Base-by-base conservation (phyloP, 495 filamentous ascomycete genomes). In the Sordaria brevicollis region DNA sequence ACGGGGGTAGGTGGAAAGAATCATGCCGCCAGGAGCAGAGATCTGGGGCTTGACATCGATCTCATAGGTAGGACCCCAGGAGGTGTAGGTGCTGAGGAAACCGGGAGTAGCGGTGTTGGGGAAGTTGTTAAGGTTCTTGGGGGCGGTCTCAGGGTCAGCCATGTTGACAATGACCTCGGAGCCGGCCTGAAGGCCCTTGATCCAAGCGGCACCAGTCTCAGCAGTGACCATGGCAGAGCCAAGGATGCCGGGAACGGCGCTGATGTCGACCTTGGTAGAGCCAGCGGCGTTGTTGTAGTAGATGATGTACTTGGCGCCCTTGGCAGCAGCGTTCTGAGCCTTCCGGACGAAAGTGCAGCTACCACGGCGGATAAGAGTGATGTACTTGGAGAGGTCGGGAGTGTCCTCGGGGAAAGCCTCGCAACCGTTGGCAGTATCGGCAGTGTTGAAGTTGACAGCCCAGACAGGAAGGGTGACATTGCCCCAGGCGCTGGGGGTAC, bases 11-110 rank as follows among this genome's bases (percentile, higher is more conserved):
- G 87, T 88, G 33, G 86, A 84, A 66, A 88, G 75, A 71, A 89
- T 88, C 67, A 80, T 79, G 19, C 86, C 86, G 57, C 87, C 87
- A 1, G 84, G 84, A 2, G 84, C 80, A 15, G 81, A 79, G 69
- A 87, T 77, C 73, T 87, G 83, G 0, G 87, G 83, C 74, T 87
- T 86, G 25, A 86, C 74, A 36, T 86, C 81, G 65, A 86, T 73
- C 72, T 88, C 86, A 38, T 79, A 87, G 11, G 83, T 85, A 2
- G 86, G 86, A 7, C 85, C 86, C 86, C 86, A 89, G 57, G 80
- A 82, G 62, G 83, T 86, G 72, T 81, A 89, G 7, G 78, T 75
- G 72, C 85, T 86, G 29, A 84, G 65, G 71, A 81, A 82, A 1
- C 85, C 85, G 8, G 79, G 79, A 11, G 77, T 81, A 10, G 69